Conservation (phyloP, 371 early-diverging fungal genomes). For the Haplosporangium sp. region DNA sequence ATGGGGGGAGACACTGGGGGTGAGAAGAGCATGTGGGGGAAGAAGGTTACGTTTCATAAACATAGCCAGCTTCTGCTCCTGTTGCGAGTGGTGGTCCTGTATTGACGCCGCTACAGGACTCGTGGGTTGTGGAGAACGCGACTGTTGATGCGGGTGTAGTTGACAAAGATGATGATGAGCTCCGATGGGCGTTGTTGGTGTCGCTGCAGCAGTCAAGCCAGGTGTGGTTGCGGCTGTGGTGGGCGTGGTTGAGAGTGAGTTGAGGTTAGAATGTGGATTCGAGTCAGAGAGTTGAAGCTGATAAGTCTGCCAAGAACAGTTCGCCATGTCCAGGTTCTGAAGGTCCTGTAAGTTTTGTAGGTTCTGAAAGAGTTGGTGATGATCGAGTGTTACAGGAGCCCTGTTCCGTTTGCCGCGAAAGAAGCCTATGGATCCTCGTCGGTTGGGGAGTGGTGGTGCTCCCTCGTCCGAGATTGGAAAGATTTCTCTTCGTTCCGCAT, state of each 20-base stretch:
- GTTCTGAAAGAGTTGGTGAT: slow-evolving; percentile 48
- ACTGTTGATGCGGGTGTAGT: not conserved
- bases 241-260: slow-evolving; percentile 45
- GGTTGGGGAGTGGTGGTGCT: slow-evolving; percentile 29
- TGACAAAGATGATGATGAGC: slow-evolving; percentile 11
- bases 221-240: slow-evolving; percentile 47
- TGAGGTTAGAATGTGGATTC: slow-evolving; percentile 25
- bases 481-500: slow-evolving; percentile 52
- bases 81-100: slow-evolving; percentile 44
- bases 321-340: slow-evolving; percentile 37
- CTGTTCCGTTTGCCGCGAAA: slow-evolving; percentile 48
- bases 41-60: slow-evolving; percentile 53
- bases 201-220: slow-evolving; percentile 36
- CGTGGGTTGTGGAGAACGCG: slow-evolving; percentile 32
- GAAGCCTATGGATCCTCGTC: slow-evolving; percentile 52
- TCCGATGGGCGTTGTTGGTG: slow-evolving; percentile 38
- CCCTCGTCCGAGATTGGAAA: slow-evolving; percentile 53
- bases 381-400: slow-evolving; percentile 32
- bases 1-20: slow-evolving; percentile 8
- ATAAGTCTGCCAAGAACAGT: slow-evolving; percentile 34
- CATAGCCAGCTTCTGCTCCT: slow-evolving; percentile 48
- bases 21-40: slow-evolving; percentile 39
- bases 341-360: slow-evolving; percentile 33
- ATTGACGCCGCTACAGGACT: slow-evolving; percentile 52
- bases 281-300: slow-evolving; percentile 41